Evolutionary conservation across 1,139 yeast species (phyloP), one percentile per base, ranked within the genome.

Genomic region (Nakaseomyces kungkrabaensis): DNA sequence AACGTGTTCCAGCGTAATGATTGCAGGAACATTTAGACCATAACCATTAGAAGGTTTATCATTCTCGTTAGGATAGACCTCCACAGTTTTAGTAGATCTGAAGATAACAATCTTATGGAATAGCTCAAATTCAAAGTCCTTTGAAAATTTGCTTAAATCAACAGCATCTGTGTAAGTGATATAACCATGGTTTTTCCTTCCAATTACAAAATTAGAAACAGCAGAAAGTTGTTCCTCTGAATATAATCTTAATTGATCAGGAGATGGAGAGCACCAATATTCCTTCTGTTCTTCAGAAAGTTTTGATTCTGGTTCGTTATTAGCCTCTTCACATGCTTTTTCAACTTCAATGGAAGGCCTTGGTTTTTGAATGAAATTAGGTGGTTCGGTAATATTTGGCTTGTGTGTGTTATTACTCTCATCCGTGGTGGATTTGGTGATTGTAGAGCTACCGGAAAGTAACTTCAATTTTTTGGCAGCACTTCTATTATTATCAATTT

Each of bases 11-110:
- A 89, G 63, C 0, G 94, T 81, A 4, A 89, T 80, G 0, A 85
- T 82, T 0, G 96, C 94, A 1, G 96, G 96, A 13, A 84, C 83
- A 64, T 89, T 89, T 48, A 89, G 67, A 0, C 90, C 96, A 49
- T 72, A 68, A 0, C 97, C 96, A 43, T 77, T 67, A 0, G 81
- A 72, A 1, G 90, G 89, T 54, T 82, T 83, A 4, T 59, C 60
- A 17, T 52, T 46, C 22, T 70, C 76, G 45, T 79, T 78, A 3
- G 85, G 81, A 61, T 87, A 86, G 0, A 85, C 94, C 51, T 79
- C 78, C 1, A 86, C 80, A 1, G 77, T 72, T 49, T 76, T 74
- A 10, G 71, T 72, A n/a, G 75, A 73, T 41, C 71, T 71, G 55
- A 88, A 78, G 24, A 73, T 73, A 9, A 87, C 79, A 10, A 77